phyloP scores from a whole-genome alignment of 495 filamentous ascomycete species.

The Penicillium lagena region DNA sequence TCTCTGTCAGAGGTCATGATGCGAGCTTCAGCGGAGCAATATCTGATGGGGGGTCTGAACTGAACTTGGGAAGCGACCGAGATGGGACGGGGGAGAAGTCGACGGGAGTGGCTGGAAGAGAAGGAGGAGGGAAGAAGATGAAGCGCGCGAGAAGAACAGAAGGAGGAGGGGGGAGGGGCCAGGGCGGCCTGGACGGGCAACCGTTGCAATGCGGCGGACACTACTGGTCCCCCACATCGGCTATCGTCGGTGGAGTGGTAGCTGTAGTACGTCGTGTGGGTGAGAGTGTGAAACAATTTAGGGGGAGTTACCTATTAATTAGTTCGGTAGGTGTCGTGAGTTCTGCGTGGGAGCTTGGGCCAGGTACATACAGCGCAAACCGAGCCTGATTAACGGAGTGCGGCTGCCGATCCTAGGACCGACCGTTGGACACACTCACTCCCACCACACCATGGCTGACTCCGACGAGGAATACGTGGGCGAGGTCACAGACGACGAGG shows the following conservation, averaged over 20 bases:
- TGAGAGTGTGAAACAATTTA: too few species aligned
- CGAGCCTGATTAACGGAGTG: too few species aligned
- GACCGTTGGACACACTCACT: not conserved
- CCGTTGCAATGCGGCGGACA: too few species aligned
- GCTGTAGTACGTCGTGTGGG: too few species aligned
- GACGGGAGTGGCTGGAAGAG: conserved; percentile 14
- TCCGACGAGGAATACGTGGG: conserved; percentile 83
- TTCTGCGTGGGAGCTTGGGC: conserved; percentile 56
- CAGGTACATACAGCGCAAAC: not conserved
- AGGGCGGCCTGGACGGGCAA: conserved; percentile 13
- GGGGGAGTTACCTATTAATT: too few species aligned
- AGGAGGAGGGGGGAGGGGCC: conserved; percentile 20
- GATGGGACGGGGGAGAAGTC: conserved; percentile 15
- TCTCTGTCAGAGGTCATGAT: conserved; percentile 47
- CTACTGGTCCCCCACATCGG: conserved; percentile 38
- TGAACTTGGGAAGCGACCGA: conserved; percentile 9
- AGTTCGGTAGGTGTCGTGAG: not conserved
- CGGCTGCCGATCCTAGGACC: too few species aligned
- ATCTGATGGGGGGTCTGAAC: conserved; percentile 10
- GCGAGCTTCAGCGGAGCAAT: conserved; percentile 36
- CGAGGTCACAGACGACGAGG: conserved; percentile 75
- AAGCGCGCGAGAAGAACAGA: conserved; percentile 8
- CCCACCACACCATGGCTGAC: conserved; percentile 28
- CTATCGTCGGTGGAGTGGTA: conserved; percentile 13
- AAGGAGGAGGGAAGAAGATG: conserved; percentile 15